Conservation (phyloP, 768 basidiomycete species). For the Hygrophorus pudorinus region DNA sequence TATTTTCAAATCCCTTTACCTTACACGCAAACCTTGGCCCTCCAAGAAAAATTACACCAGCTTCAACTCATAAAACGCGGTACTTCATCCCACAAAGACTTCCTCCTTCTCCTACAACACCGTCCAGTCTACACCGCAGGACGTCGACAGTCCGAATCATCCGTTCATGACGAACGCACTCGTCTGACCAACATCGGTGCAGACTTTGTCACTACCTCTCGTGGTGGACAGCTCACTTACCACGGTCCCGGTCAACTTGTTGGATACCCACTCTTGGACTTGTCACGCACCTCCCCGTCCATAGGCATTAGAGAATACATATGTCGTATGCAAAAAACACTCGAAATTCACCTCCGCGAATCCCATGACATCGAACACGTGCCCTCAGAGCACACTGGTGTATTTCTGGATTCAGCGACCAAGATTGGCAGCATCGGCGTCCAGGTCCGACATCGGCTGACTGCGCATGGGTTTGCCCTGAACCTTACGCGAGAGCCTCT, state of each 20-base stretch:
- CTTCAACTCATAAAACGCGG: conserved; percentile 48
- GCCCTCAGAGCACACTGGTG: conserved; percentile 78
- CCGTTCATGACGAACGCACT: conserved; percentile 8
- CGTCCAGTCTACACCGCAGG: conserved; percentile 92
- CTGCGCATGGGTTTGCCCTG: conserved; percentile 90
- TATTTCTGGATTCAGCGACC: conserved; percentile 69
- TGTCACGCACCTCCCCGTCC: conserved; percentile 67
- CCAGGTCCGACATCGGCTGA: conserved; percentile 88
- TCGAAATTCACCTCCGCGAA: conserved; percentile 53
- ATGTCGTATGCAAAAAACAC: conserved; percentile 64
- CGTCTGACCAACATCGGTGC: conserved; percentile 66
- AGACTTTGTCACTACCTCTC: conserved; percentile 70
- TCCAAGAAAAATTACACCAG: conserved; percentile 65
- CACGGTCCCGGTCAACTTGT: conserved; percentile 97
- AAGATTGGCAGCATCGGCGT: conserved; percentile 97
- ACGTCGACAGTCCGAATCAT: conserved; percentile 51
- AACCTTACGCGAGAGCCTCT: conserved; percentile 80
- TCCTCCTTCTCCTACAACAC: conserved; percentile 80
- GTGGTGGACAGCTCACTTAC: conserved; percentile 93
- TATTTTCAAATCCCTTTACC: conserved; percentile 71
- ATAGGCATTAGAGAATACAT: conserved; percentile 75
- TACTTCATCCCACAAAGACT: conserved; percentile 38
- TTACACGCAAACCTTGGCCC: conserved; percentile 53
- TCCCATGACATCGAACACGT: conserved; percentile 47
- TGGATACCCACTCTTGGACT: conserved; percentile 89